A percentile compares a stretch with the other conserved stretches of the same genome.
Evolutionary conservation across 805 yeast genomes (phyloP).

Genomic region (Candida chilensis): DNA sequence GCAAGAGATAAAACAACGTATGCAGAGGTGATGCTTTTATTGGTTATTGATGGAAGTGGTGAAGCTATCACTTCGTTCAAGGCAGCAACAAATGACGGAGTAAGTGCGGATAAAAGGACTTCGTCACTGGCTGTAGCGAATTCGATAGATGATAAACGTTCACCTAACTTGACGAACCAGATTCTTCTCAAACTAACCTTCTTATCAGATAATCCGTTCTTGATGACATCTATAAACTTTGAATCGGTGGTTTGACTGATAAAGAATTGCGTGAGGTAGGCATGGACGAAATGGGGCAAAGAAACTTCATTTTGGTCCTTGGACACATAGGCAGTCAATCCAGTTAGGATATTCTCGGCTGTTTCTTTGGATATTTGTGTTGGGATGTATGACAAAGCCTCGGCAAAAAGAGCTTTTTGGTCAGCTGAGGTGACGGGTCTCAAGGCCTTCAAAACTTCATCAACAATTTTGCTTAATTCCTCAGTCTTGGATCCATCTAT

Average conservation of each 20-base stretch:
- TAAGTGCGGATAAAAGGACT: no score
- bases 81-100: constrained; percentile 13
- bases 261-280: constrained; percentile 38
- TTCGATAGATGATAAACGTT: constrained; percentile 9
- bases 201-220: constrained; percentile 58
- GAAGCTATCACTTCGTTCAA: constrained; percentile 36
- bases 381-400: constrained; percentile 26
- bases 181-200: constrained; percentile 52
- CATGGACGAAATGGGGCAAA: constrained; percentile 35
- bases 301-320: constrained; percentile 75
- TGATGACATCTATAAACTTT: constrained; percentile 20
- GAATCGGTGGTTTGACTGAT: constrained; percentile 10
- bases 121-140: constrained; percentile 3
- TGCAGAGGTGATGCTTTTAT: constrained; percentile 43
- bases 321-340: constrained; percentile 39
- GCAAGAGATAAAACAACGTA: constrained; percentile 32
- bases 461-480: constrained; percentile 24
- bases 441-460: constrained; percentile 46
- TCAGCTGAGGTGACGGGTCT: constrained; percentile 57
- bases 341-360: constrained; percentile 23
- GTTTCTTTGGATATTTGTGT: no score
- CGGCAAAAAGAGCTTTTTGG: constrained; percentile 45
- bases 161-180: constrained; percentile 55
- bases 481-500: constrained; percentile 9
- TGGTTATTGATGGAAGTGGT: constrained; percentile 45